Percentiles rank a stretch among this genome's conserved stretches.
Evolutionary conservation across 139 green algal genomes (phyloP).

Genomic region (Yamagishiella unicocca): DNA sequence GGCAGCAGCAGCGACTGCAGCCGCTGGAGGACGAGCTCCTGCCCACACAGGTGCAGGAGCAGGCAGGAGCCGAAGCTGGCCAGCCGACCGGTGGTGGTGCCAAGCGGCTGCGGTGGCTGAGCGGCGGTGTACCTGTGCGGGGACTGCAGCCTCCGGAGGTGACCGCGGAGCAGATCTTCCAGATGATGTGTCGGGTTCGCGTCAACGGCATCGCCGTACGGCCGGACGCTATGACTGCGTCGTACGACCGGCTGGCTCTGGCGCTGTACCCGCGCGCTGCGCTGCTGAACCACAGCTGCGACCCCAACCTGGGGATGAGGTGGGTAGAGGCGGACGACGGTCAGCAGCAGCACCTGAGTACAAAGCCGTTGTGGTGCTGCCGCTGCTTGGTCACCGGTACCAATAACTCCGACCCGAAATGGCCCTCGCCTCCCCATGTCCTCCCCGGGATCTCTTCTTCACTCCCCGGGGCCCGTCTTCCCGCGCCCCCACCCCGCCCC

Average conservation of each 20-base stretch:
- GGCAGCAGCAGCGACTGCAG: not conserved
- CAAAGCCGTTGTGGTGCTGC: too few relatives aligned
- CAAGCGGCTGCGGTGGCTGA: not conserved
- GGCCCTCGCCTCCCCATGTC: not conserved
- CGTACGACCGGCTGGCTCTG: not conserved
- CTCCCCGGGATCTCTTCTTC: not conserved
- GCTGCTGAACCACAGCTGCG: conserved; percentile 44
- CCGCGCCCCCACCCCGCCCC: too few relatives aligned
- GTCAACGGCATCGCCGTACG: conserved; percentile 44
- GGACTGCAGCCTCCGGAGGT: conserved; percentile 10
- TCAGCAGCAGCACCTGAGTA: too few relatives aligned
- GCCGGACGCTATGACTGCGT: not conserved
- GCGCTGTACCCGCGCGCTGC: conserved; percentile 26
- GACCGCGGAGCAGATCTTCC: not conserved
- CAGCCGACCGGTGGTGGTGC: not conserved
- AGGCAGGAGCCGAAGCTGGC: not conserved
- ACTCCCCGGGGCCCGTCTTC: not conserved
- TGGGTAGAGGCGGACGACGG: too few relatives aligned
- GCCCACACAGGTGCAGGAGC: not conserved
- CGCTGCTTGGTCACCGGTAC: too few relatives aligned
- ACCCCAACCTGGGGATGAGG: conserved; percentile 11
- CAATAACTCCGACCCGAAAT: too few relatives aligned
- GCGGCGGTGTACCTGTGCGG: not conserved
- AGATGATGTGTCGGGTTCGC: conserved; percentile 26
- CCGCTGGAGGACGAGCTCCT: not conserved